phyloP scores from a whole-genome alignment of 148 eudicot species.

The Vaccinium vitisidaea region DNA sequence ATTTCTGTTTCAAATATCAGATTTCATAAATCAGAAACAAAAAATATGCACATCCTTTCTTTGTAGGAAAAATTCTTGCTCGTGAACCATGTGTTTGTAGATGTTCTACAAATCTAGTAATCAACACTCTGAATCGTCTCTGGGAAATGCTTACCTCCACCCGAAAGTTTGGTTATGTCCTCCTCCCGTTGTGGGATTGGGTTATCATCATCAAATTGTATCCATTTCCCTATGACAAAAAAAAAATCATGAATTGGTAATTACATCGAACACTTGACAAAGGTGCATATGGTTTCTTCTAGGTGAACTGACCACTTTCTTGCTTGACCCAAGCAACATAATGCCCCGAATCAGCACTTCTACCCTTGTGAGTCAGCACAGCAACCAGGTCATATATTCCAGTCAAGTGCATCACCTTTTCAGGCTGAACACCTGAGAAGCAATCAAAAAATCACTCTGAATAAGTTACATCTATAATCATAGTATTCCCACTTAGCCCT shows the following conservation, averaged over 20 bases:
- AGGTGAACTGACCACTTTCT: constrained; percentile 59
- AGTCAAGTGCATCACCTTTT: constrained; percentile 56
- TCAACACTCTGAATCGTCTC: background rate
- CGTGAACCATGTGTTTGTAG: background rate
- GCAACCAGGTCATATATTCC: constrained; percentile 83
- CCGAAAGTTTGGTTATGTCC: constrained; percentile 83
- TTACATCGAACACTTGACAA: background rate
- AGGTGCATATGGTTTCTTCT: background rate
- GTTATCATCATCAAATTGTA: constrained; percentile 77
- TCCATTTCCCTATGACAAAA: constrained; percentile 70
- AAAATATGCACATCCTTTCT: background rate
- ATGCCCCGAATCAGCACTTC: constrained; percentile 98
- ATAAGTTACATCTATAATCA: background rate
- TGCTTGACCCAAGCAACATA: constrained; percentile 99
- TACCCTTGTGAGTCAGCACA: constrained; percentile 91
- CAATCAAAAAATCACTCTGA: background rate
- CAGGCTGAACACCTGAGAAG: constrained; percentile 40
- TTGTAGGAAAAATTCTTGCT: background rate
- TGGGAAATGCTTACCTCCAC: constrained; percentile 63
- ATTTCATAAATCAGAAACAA: background rate
- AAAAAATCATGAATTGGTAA: background rate
- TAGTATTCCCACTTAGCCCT: background rate
- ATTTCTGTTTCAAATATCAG: background rate
- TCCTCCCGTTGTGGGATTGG: constrained; percentile 87
- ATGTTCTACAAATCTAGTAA: background rate